These are phyloP conservation scores for Litchi chinensis DNA, from an alignment of 345 rosid species.

Conservation along the genomic window DNA sequence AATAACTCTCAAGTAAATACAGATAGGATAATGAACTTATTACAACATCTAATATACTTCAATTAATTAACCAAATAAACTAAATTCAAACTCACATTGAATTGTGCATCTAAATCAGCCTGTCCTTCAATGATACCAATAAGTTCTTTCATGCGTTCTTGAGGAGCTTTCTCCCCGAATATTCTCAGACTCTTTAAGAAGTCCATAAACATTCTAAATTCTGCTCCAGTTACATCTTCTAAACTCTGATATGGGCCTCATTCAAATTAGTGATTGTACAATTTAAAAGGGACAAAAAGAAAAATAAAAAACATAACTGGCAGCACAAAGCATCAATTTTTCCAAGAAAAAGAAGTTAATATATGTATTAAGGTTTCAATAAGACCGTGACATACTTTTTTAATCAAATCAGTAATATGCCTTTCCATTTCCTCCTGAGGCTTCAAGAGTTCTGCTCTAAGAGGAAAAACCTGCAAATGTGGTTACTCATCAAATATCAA, in stretches of 20 bases:
- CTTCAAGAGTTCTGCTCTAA: slow-evolving; percentile 84
- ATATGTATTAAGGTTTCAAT: neutral
- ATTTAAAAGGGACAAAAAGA: neutral
- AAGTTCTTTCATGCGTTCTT: slow-evolving; percentile 92
- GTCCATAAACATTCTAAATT: slow-evolving; percentile 98
- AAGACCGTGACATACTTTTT: slow-evolving; percentile 52
- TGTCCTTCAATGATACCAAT: slow-evolving; percentile 89
- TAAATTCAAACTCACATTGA: slow-evolving; percentile 58
- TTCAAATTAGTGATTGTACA: slow-evolving; percentile 17
- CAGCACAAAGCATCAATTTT: neutral
- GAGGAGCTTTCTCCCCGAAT: slow-evolving; percentile 95
- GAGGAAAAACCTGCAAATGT: slow-evolving; percentile 75
- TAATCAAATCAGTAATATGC: slow-evolving; percentile 87
- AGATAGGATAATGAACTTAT: neutral
- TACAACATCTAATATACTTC: neutral
- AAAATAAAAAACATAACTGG: slow-evolving; percentile 10
- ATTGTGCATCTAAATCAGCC: slow-evolving; percentile 92
- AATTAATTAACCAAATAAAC: neutral
- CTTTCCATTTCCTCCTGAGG: slow-evolving; percentile 98
- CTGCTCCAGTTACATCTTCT: slow-evolving; percentile 96
- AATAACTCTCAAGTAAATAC: neutral
- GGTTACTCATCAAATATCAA: slow-evolving; percentile 14
- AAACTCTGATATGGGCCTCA: slow-evolving; percentile 60
- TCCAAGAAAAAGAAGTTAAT: slow-evolving; percentile 1
- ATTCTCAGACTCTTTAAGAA: slow-evolving; percentile 84